Evolutionary conservation across 2,329 filamentous ascomycete species (phyloP), one percentile per base, ranked within the genome.

Genomic region (Xylariaceae sp.): DNA sequence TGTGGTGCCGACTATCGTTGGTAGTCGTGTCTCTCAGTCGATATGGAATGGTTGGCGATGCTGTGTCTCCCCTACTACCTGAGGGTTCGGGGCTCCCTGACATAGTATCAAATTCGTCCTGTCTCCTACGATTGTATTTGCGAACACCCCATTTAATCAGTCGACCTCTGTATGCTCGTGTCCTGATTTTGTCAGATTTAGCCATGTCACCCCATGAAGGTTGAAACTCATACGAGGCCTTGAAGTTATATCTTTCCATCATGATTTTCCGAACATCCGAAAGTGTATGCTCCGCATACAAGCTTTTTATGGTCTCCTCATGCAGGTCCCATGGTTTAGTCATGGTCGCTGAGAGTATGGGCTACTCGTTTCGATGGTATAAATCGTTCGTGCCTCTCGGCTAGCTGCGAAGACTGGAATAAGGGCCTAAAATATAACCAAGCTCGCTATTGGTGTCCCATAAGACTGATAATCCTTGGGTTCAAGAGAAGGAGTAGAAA

Each of bases 121-220:
- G 52, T 45, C 55, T 58, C 40, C 58, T 71, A 58, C 70, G 68
- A 46, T 71, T 75, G 60, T 79, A 78, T 59, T 79, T 79, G 56
- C 64, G 61, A 39, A 76, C 55, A 4, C 64, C 57, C 76, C 76
- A 78, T 50, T 62, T 66, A 19, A 72, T 67, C 52, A 79, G 69
- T 35, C 72, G 68, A n/a, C 74, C 73, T 17, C 75, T 67, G 56
- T 77, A 79, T 2, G 75, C 74, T 45, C 76, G 72, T n/a, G 66
- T 68, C 33, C 61, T 63, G 33, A 35, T 44, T 15, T 44, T 33
- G 32, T 36, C 45, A 22, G n/a, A 36, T 38, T 50, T 40, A 53
- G 7, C n/a, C 47, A 18, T 47, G 18, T 35, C 31, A 35, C 42
- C 39, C 14, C 2, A 27, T 27, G 45, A 45, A 42, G 42, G 35